These are phyloP conservation scores for Roridomyces roridus DNA, from an alignment of 768 basidiomycete species.

Conservation along the genomic window DNA sequence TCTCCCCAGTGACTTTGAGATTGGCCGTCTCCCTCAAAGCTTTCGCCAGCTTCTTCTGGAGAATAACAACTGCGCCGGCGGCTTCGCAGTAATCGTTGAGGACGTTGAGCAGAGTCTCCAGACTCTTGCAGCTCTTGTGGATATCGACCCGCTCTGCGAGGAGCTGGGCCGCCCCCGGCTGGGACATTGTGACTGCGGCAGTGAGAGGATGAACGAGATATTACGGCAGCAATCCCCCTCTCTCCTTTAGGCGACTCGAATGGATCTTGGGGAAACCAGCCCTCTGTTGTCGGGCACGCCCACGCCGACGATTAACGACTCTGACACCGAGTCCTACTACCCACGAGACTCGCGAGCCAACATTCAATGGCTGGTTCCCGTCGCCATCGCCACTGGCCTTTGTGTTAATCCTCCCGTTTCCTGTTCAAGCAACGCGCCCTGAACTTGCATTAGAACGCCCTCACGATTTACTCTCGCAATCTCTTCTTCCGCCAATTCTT, in stretches of 20 bases:
- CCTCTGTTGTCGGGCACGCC: slow-evolving; percentile 16
- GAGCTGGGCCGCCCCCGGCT: slow-evolving; percentile 17
- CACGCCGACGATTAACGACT: slow-evolving; percentile 7
- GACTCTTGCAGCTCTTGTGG: slow-evolving; percentile 81
- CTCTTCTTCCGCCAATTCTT: slow-evolving; percentile 19
- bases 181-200: too few species aligned
- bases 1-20: slow-evolving; percentile 63
- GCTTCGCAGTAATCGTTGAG: slow-evolving; percentile 82
- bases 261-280: too few species aligned
- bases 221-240: too few species aligned
- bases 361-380: slow-evolving; percentile 21
- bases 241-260: background rate
- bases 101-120: slow-evolving; percentile 69
- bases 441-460: background rate
- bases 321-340: slow-evolving; percentile 10
- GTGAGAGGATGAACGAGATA: background rate
- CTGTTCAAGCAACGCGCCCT: background rate
- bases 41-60: slow-evolving; percentile 80
- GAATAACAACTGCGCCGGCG: slow-evolving; percentile 58
- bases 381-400: slow-evolving; percentile 10
- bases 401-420: background rate
- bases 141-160: slow-evolving; percentile 73
- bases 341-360: slow-evolving; percentile 19
- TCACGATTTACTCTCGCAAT: slow-evolving; percentile 9
- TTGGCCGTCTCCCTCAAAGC: slow-evolving; percentile 70